Base-by-base conservation (phyloP, 208 protist species). In the Angomonas deanei region DNA sequence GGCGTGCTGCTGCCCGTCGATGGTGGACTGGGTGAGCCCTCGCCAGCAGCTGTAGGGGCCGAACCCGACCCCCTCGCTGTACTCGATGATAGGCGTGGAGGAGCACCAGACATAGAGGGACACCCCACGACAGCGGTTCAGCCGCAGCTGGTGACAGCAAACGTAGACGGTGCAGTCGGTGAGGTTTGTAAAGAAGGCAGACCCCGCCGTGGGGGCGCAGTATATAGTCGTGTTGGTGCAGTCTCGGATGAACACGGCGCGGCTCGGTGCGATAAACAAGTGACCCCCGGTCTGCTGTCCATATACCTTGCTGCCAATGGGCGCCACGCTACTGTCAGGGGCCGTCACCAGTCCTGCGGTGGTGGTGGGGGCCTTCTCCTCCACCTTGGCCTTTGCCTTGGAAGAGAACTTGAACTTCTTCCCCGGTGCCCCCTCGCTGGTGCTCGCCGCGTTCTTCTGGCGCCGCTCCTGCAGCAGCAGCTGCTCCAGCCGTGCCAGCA, bases 61-160 rank as follows among this genome's bases (percentile, higher is more conserved):
- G 49, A 93, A 91, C 46, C 77, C 63, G 76, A 93, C 82, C 10
- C 36, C 76, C 3, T 62, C 67, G 67, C 84, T 91, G 19, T 61
- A 65, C 66, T 93, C 89, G 60, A 96, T 92, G 49, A 96, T 91
- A 6, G 89, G 89, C 21, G 69, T 88, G 42, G 86, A 91, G 15
- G 82, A 63, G 48, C 84, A 90, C 74, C 84, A 93, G 17, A 84
- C 89, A 66, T 92, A 96, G 23, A 96, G 67, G 38, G 86, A 67
- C 23, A 86, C 58, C 56, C 76, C 34, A 30, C 58, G 62, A 73
- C 86, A 93, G 67, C 80, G 67, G 57, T 93, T 92, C 38, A 96
- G 60, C 38, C 89, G 80, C 19, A 96, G 80, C 69, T 96, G 89
- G 59, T 92, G 85, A 47, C 86, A 96, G 11, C 81, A 76, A 0